phyloP scores from a whole-genome alignment of 140 eudicot genomes.

The Oenanthe javanica region DNA sequence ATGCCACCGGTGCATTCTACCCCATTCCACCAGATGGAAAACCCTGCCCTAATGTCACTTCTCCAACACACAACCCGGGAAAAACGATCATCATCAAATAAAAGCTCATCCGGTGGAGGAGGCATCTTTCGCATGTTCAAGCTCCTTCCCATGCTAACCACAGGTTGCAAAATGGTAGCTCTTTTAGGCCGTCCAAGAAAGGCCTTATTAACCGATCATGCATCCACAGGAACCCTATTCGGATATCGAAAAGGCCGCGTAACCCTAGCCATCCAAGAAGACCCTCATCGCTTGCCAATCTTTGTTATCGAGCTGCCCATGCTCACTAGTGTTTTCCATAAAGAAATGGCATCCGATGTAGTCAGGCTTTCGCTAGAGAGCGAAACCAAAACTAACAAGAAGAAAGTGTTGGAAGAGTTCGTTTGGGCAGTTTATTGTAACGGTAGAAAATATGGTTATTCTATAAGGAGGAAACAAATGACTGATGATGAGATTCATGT shows the following conservation, averaged over 20 bases:
- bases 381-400: slow-evolving; percentile 59
- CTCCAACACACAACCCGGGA: slow-evolving; percentile 42
- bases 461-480: slow-evolving; percentile 63
- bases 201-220: slow-evolving; percentile 51
- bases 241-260: slow-evolving; percentile 70
- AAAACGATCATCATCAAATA: slow-evolving; percentile 26
- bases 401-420: slow-evolving; percentile 66
- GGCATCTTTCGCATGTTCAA: slow-evolving; percentile 79
- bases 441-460: slow-evolving; percentile 67
- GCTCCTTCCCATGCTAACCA: slow-evolving; percentile 74
- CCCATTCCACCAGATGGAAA: slow-evolving; percentile 57
- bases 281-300: slow-evolving; percentile 55
- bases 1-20: slow-evolving; percentile 55
- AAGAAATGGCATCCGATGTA: slow-evolving; percentile 65
- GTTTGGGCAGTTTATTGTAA: slow-evolving; percentile 86
- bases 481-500: slow-evolving; percentile 71
- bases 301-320: slow-evolving; percentile 74
- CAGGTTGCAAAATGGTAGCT: slow-evolving; percentile 85
- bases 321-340: slow-evolving; percentile 48
- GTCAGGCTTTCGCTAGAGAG: slow-evolving; percentile 58
- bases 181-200: slow-evolving; percentile 48
- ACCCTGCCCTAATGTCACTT: slow-evolving; percentile 43
- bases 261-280: slow-evolving; percentile 70
- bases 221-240: slow-evolving; percentile 66
- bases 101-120: slow-evolving; percentile 28